Evolutionary conservation across 75 land plant species (phyloP).

Genomic region (Cryptomeria japonica): DNA sequence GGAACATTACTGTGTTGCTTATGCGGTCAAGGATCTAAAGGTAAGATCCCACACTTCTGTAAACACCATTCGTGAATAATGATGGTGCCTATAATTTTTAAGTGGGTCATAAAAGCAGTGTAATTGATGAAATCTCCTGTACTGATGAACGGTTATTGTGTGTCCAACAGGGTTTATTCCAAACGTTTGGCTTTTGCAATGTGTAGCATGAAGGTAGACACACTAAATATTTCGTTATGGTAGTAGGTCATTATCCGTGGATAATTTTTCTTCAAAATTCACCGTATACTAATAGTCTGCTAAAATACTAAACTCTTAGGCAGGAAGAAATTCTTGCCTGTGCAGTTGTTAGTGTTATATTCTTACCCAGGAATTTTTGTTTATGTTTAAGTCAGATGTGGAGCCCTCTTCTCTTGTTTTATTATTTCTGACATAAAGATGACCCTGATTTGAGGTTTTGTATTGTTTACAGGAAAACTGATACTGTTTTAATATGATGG

Average conservation of each 20-base stretch:
- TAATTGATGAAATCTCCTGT: neutral
- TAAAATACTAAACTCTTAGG: neutral
- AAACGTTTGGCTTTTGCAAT: constrained; percentile 15
- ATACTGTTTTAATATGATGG: neutral
- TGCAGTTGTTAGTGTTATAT: neutral
- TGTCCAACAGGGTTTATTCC: constrained; percentile 23
- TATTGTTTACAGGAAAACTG: constrained; percentile 1
- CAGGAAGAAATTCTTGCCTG: neutral
- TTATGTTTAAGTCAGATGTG: neutral
- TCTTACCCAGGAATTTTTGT: neutral
- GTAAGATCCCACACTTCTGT: constrained; percentile 10
- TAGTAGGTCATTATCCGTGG: neutral
- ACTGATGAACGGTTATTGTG: neutral
- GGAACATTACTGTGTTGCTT: constrained; percentile 92
- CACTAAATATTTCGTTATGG: neutral
- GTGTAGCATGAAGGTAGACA: neutral
- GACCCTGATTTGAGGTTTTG: neutral
- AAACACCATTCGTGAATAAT: neutral
- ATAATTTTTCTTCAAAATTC: neutral
- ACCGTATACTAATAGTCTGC: neutral
- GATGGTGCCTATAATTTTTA: neutral
- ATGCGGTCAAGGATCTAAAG: constrained; percentile 73
- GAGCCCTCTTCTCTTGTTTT: neutral
- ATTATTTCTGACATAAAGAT: neutral
- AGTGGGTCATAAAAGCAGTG: neutral